Evolutionary conservation across 169 alveolate genomes (phyloP).

Genomic region (Plasmodium knowlesi): DNA sequence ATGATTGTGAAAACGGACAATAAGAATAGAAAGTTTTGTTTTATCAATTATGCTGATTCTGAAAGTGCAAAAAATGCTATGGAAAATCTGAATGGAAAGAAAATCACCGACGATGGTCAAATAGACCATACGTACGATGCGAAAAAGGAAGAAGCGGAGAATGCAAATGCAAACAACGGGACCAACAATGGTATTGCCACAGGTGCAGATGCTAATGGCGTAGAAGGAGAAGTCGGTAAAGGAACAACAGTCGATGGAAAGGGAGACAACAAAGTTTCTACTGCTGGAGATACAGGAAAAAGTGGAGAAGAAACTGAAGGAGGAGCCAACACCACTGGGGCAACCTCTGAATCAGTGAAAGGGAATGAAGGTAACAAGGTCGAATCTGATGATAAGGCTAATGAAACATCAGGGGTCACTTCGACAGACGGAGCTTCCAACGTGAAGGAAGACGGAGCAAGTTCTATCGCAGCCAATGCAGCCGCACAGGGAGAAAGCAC

Average conservation of each 20-base stretch:
- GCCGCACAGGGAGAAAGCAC: background rate
- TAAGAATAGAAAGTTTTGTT: constrained; percentile 91
- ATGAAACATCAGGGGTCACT: background rate
- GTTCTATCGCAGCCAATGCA: background rate
- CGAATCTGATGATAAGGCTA: background rate
- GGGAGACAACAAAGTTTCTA: background rate
- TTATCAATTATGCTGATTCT: constrained; percentile 90
- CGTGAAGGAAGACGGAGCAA: background rate
- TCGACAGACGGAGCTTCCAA: background rate
- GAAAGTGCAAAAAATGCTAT: constrained; percentile 92
- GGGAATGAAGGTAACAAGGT: background rate
- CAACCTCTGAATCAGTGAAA: constrained; percentile 9
- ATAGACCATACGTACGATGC: constrained; percentile 48
- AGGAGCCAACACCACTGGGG: background rate
- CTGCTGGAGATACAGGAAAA: background rate
- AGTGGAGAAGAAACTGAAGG: background rate
- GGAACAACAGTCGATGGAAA: background rate
- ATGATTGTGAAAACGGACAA: constrained; percentile 88
- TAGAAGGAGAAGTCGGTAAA: background rate
- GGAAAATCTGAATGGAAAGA: constrained; percentile 88
- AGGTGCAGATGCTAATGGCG: background rate
- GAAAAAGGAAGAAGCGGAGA: constrained; percentile 56
- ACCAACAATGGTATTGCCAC: background rate
- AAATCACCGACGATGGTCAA: constrained; percentile 81
- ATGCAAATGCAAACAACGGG: background rate